Evolutionary conservation across 1,139 yeast genomes (phyloP).

Genomic region (Scheffersomyces titani): DNA sequence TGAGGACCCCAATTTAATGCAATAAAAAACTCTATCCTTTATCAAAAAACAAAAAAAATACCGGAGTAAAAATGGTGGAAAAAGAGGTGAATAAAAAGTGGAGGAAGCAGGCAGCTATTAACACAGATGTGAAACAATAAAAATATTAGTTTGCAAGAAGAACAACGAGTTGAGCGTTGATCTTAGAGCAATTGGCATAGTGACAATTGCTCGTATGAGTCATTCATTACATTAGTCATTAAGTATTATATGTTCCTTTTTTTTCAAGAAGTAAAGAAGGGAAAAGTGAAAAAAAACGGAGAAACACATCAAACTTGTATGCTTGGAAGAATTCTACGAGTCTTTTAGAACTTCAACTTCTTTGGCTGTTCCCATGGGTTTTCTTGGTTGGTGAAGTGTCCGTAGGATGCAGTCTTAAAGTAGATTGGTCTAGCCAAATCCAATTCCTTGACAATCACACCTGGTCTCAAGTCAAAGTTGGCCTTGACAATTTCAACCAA

Average conservation of each 20-base stretch:
- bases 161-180: slow-evolving; percentile 59
- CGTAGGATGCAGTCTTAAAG: slow-evolving; percentile 98
- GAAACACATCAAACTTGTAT: slow-evolving; percentile 4
- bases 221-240: slow-evolving; percentile 46
- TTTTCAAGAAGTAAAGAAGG: background rate
- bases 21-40: slow-evolving; percentile 46
- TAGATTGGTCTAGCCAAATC: slow-evolving; percentile 98
- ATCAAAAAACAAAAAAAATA: slow-evolving; percentile 17
- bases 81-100: slow-evolving; percentile 13
- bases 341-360: slow-evolving; percentile 69
- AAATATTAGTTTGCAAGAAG: slow-evolving; percentile 10
- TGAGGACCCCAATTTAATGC: slow-evolving; percentile 57
- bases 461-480: slow-evolving; percentile 99
- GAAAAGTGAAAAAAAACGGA: background rate
- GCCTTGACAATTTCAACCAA: slow-evolving; percentile 86
- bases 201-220: slow-evolving; percentile 24
- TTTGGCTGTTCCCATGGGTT: slow-evolving; percentile 99
- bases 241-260: slow-evolving; percentile 19
- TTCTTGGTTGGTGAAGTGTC: slow-evolving; percentile 99
- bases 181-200: slow-evolving; percentile 12
- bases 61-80: slow-evolving; percentile 14
- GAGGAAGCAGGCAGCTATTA: slow-evolving; percentile 6
- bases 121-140: slow-evolving; percentile 6
- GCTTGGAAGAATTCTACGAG: background rate
- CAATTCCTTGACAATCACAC: slow-evolving; percentile 95